phyloP scores from a whole-genome alignment of 805 yeast genomes.

The Teunomyces lycoperdinae region DNA sequence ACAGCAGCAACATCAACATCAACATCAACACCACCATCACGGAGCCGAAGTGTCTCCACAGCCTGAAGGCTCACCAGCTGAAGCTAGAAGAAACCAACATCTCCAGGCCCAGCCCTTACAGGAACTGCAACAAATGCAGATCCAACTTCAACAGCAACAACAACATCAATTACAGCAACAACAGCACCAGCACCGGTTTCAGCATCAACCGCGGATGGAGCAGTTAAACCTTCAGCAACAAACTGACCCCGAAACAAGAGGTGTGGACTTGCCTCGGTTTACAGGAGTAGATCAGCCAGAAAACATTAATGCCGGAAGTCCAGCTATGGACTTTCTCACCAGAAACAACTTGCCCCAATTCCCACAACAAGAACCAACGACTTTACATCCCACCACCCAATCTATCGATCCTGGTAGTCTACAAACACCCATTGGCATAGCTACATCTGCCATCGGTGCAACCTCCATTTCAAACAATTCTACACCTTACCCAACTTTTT shows the following conservation, averaged over 20 bases:
- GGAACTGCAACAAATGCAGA: conserved; percentile 7
- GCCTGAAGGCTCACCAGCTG: conserved; percentile 10
- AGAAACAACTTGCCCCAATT: conserved; percentile 1
- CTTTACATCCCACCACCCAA: neutral
- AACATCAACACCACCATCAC: conserved; percentile 7
- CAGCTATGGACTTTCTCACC: neutral
- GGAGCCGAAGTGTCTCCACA: neutral
- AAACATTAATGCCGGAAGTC: neutral
- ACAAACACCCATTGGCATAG: conserved; percentile 2
- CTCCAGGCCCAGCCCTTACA: conserved; percentile 8
- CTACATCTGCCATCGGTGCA: conserved; percentile 6
- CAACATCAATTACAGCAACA: conserved; percentile 11
- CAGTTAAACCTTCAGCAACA: conserved; percentile 4
- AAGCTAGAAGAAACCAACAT: conserved; percentile 5
- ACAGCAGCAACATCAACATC: conserved; percentile 11
- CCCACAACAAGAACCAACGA: conserved; percentile 2
- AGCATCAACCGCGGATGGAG: conserved; percentile 10
- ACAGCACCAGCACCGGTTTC: conserved; percentile 22
- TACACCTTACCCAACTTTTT: conserved; percentile 14
- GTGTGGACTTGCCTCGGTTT: neutral
- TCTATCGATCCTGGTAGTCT: neutral
- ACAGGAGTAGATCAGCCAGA: neutral
- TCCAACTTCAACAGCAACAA: conserved; percentile 15
- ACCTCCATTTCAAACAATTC: conserved; percentile 2
- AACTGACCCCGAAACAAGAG: neutral